phyloP scores from a whole-genome alignment of 768 basidiomycete genomes.

The Obba rivulosa region DNA sequence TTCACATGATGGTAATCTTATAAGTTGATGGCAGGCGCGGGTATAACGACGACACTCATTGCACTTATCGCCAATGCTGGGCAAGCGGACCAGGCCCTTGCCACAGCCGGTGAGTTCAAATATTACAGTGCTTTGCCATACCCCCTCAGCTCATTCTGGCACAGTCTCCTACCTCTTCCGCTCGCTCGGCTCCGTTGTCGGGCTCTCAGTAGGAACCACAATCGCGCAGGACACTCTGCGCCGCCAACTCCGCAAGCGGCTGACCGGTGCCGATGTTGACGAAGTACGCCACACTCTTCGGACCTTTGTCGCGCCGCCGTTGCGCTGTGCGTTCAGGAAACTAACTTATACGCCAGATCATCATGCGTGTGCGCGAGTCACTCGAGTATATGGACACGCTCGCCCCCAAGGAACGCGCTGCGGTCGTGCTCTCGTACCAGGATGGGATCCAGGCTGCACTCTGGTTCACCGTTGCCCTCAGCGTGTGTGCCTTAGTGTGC shows the following conservation, averaged over 20 bases:
- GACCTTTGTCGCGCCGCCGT: not conserved
- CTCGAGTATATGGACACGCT: conserved; percentile 28
- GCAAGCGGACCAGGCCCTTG: conserved; percentile 55
- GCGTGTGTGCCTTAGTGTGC: conserved; percentile 35
- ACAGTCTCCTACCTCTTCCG: conserved; percentile 64
- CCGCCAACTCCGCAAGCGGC: conserved; percentile 32
- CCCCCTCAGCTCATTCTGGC: not conserved
- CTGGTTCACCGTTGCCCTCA: conserved; percentile 40
- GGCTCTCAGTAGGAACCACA: conserved; percentile 51
- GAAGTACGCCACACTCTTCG: conserved; percentile 35
- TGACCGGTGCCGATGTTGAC: conserved; percentile 39
- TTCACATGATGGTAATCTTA: not conserved
- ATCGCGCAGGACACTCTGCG: conserved; percentile 50
- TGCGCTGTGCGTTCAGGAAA: not conserved
- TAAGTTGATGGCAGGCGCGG: conserved; percentile 33
- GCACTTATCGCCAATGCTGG: conserved; percentile 62
- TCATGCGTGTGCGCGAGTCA: conserved; percentile 28
- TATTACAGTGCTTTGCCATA: not conserved
- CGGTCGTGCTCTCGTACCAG: conserved; percentile 27
- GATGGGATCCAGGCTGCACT: conserved; percentile 44
- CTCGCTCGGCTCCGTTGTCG: conserved; percentile 54
- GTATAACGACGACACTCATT: conserved; percentile 52
- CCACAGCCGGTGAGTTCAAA: conserved; percentile 46
- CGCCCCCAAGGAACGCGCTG: conserved; percentile 20
- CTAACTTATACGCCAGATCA: conserved; percentile 18